Evolutionary conservation across 306 rosid genomes (phyloP).

Genomic region (Quercus bicolor): DNA sequence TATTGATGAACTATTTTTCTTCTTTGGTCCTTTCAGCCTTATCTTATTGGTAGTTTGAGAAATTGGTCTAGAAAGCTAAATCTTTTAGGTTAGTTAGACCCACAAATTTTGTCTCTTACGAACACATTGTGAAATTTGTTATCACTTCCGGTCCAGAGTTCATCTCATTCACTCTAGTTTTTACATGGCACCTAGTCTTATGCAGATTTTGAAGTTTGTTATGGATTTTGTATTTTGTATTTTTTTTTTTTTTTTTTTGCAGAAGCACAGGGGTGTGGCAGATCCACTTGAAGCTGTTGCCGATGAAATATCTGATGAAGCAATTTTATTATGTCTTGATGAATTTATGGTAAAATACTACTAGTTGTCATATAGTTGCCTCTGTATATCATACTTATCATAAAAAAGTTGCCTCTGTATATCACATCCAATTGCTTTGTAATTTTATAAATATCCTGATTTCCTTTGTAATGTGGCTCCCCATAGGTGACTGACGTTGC

Average conservation of each 20-base stretch:
- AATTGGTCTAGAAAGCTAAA: conserved; percentile 1
- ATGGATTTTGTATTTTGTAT: conserved; percentile 8
- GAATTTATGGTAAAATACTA: conserved; percentile 76
- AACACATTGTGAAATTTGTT: conserved; percentile 19
- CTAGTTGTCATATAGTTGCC: not conserved
- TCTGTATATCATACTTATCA: not conserved
- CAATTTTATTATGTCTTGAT: conserved; percentile 85
- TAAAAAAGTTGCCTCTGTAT: not conserved
- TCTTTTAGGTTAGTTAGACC: not conserved
- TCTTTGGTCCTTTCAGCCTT: conserved; percentile 3
- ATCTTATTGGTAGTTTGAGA: not conserved
- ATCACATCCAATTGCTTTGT: conserved; percentile 9
- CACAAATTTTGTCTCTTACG: conserved; percentile 5
- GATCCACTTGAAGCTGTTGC: conserved; percentile 97
- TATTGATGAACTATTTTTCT: not conserved
- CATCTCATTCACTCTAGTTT: not conserved
- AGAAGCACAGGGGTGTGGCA: conserved; percentile 89
- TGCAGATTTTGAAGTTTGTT: conserved; percentile 1
- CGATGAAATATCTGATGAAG: conserved; percentile 81
- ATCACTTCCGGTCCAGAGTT: conserved; percentile 3
- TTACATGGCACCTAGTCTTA: not conserved
- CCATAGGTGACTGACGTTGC: conserved; percentile 93
- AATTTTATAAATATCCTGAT: conserved; percentile 19
- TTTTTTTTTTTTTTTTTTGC: conserved; percentile 16
- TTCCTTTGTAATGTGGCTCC: conserved; percentile 17